These are phyloP conservation scores for Heritiera fomes DNA, from an alignment of 345 rosid species.

Conservation along the genomic window DNA sequence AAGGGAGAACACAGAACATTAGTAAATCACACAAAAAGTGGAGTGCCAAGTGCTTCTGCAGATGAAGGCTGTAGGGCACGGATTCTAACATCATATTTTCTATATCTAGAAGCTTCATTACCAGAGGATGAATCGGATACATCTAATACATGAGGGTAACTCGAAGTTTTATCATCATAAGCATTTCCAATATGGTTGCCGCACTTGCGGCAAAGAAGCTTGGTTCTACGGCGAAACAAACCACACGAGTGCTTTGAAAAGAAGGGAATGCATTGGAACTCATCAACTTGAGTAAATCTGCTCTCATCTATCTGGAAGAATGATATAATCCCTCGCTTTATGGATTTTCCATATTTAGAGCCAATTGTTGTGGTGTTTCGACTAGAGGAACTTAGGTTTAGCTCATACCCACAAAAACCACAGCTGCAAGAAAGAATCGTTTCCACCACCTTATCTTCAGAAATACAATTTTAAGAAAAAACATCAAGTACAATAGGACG, in stretches of 20 bases:
- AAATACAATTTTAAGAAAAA: not conserved
- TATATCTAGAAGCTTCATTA: conserved; percentile 36
- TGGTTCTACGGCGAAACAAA: conserved; percentile 65
- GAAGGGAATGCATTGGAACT: conserved; percentile 77
- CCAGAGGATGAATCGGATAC: conserved; percentile 46
- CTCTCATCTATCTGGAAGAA: conserved; percentile 79
- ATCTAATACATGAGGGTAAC: conserved; percentile 48
- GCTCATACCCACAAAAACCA: conserved; percentile 87
- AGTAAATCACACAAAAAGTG: conserved; percentile 34
- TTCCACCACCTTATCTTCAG: conserved; percentile 6
- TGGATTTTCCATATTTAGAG: conserved; percentile 88
- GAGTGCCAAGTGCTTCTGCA: conserved; percentile 37
- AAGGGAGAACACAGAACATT: not conserved
- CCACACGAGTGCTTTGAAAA: conserved; percentile 64
- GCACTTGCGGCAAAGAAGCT: conserved; percentile 93
- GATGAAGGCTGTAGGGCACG: conserved; percentile 88
- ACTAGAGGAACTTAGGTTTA: conserved; percentile 80
- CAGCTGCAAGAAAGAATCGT: conserved; percentile 59
- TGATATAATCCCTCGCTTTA: conserved; percentile 88
- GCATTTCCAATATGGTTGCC: conserved; percentile 76
- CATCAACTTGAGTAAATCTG: conserved; percentile 81
- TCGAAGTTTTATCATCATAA: conserved; percentile 48
- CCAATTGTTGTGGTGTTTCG: conserved; percentile 85
- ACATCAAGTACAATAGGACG: not conserved
- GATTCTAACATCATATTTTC: conserved; percentile 71